These are phyloP conservation scores for Wakefieldia striispora DNA, from an alignment of 768 basidiomycete species.

Conservation along the genomic window DNA sequence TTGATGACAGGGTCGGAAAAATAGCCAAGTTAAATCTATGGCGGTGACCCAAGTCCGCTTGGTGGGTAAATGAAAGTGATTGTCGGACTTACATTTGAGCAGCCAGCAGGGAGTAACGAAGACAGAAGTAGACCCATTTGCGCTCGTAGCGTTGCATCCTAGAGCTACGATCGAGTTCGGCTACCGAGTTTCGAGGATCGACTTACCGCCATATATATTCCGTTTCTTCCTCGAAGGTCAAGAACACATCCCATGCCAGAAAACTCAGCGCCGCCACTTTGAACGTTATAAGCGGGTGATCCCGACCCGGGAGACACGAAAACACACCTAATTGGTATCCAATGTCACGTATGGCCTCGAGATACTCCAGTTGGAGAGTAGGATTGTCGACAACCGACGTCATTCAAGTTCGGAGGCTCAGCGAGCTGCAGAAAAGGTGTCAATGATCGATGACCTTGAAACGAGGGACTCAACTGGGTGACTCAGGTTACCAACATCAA, in stretches of 20 bases:
- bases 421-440: no score
- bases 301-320: not conserved
- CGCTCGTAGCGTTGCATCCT: constrained; percentile 10
- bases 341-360: constrained; percentile 4
- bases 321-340: constrained; percentile 11
- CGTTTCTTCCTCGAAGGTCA: constrained; percentile 24
- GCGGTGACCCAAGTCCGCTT: not conserved
- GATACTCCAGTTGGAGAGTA: constrained; percentile 3
- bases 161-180: no score
- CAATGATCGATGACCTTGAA: no score
- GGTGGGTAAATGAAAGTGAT: not conserved
- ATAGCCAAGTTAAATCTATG: constrained; percentile 10
- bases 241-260: constrained; percentile 27
- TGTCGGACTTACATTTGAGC: constrained; percentile 8
- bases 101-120: constrained; percentile 14
- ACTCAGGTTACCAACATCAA: no score
- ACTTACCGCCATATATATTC: constrained; percentile 33
- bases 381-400: not conserved
- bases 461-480: no score
- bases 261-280: constrained; percentile 28
- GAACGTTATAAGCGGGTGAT: not conserved
- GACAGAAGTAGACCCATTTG: constrained; percentile 20
- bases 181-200: no score
- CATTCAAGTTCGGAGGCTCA: constrained; percentile 3
- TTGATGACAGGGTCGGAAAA: constrained; percentile 11